phyloP scores from a whole-genome alignment of 805 yeast genomes.

The Clavispora carvajalis region DNA sequence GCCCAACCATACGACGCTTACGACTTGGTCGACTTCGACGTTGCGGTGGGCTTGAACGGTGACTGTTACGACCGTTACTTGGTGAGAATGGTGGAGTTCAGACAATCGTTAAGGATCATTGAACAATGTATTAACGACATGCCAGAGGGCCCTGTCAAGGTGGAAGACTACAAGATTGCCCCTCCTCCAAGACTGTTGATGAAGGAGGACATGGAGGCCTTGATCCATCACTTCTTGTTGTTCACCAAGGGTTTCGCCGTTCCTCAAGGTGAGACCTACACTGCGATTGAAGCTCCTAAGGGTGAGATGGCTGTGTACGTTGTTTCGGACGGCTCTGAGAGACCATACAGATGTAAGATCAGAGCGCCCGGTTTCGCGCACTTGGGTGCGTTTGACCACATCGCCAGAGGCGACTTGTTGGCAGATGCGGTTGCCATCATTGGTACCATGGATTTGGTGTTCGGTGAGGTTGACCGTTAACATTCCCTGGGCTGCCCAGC shows the following conservation, averaged over 20 bases:
- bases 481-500: slow-evolving; percentile 1
- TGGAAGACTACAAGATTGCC: slow-evolving; percentile 79
- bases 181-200: slow-evolving; percentile 77
- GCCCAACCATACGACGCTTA: slow-evolving; percentile 89
- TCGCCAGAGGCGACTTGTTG: slow-evolving; percentile 78
- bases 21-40: slow-evolving; percentile 78
- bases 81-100: slow-evolving; percentile 85
- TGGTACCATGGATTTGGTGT: slow-evolving; percentile 93
- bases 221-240: slow-evolving; percentile 82
- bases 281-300: slow-evolving; percentile 91
- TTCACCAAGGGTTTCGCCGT: slow-evolving; percentile 87
- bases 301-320: slow-evolving; percentile 92
- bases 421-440: slow-evolving; percentile 92
- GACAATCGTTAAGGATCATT: slow-evolving; percentile 84
- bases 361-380: slow-evolving; percentile 95
- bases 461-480: slow-evolving; percentile 91
- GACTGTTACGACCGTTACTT: slow-evolving; percentile 90
- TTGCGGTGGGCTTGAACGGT: slow-evolving; percentile 82
- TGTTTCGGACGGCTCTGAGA: slow-evolving; percentile 83
- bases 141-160: slow-evolving; percentile 90
- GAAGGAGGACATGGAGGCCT: slow-evolving; percentile 92
- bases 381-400: slow-evolving; percentile 82
- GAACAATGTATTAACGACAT: slow-evolving; percentile 87
- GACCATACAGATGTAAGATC: slow-evolving; percentile 88
- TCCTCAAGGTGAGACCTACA: slow-evolving; percentile 87